Percentiles rank a stretch among this genome's conserved stretches.
Evolutionary conservation across 768 basidiomycete species (phyloP).

Genomic region (Pisolithus marmoratus): DNA sequence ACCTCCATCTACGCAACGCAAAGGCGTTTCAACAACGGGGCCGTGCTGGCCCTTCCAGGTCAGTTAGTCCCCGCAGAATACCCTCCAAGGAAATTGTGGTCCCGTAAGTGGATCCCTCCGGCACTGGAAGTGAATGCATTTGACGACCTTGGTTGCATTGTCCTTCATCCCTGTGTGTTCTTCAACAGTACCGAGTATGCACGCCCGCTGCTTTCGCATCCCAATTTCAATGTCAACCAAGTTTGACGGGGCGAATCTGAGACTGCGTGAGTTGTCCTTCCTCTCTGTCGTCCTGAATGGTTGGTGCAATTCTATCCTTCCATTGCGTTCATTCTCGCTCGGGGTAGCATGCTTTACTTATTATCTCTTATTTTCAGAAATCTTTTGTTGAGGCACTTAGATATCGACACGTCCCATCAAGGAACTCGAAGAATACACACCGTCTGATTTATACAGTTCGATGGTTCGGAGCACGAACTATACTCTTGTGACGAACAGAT

Average conservation of each 20-base stretch:
- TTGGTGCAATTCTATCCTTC: background rate
- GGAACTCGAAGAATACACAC: constrained; percentile 85
- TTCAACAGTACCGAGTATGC: constrained; percentile 68
- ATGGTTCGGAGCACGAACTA: constrained; percentile 75
- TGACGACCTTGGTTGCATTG: constrained; percentile 69
- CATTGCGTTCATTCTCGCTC: background rate
- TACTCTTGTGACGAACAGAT: constrained; percentile 26
- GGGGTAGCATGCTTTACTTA: background rate
- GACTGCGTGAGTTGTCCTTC: constrained; percentile 51
- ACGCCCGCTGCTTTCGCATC: constrained; percentile 67
- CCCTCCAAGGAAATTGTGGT: constrained; percentile 49
- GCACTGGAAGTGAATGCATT: constrained; percentile 61
- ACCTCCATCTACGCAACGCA: constrained; percentile 64
- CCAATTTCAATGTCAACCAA: constrained; percentile 72
- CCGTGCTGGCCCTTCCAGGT: constrained; percentile 29
- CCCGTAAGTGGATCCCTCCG: constrained; percentile 34
- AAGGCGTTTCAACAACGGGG: constrained; percentile 65
- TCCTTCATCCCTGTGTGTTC: constrained; percentile 79
- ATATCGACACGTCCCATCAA: constrained; percentile 69
- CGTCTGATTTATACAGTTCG: constrained; percentile 90
- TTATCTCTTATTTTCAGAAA: constrained; percentile 40
- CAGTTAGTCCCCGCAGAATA: constrained; percentile 22
- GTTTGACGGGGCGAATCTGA: constrained; percentile 74
- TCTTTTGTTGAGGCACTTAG: constrained; percentile 66
- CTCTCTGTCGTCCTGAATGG: background rate